Evolutionary conservation across 2,329 filamentous ascomycete species (phyloP).

Genomic region (Fusarium sororula): DNA sequence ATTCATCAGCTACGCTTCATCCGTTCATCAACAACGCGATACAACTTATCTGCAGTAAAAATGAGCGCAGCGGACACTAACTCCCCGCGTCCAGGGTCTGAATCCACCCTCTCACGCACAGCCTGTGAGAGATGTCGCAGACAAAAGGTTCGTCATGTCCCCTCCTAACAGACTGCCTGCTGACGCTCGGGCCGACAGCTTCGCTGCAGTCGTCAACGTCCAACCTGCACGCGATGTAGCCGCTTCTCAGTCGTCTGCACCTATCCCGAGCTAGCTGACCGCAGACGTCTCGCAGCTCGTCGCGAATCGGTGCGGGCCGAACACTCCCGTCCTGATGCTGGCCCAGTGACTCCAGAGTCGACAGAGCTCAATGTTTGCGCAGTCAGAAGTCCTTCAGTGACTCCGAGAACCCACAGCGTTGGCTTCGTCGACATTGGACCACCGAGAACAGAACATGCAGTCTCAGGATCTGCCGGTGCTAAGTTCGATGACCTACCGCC

Average conservation of each 20-base stretch:
- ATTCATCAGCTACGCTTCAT: neutral
- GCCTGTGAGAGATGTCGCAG: neutral
- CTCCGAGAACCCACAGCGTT: neutral
- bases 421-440: accelerated
- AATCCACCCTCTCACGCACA: neutral
- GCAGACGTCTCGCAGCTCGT: neutral
- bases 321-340: neutral
- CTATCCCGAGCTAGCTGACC: neutral
- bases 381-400: neutral
- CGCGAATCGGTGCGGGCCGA: neutral
- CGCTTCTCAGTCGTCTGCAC: neutral
- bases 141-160: neutral
- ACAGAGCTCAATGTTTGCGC: neutral
- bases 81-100: neutral
- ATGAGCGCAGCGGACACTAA: neutral
- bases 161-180: neutral
- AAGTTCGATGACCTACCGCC: neutral
- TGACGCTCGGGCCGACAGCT: neutral
- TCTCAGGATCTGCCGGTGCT: accelerated
- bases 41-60: too few relatives aligned
- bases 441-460: neutral
- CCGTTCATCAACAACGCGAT: neutral
- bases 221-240: neutral
- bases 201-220: neutral
- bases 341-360: neutral